A percentile compares a stretch with the other conserved stretches of the same genome.
phyloP scores from a whole-genome alignment of 1,284 basidiomycete genomes.

The Cerrena zonata region DNA sequence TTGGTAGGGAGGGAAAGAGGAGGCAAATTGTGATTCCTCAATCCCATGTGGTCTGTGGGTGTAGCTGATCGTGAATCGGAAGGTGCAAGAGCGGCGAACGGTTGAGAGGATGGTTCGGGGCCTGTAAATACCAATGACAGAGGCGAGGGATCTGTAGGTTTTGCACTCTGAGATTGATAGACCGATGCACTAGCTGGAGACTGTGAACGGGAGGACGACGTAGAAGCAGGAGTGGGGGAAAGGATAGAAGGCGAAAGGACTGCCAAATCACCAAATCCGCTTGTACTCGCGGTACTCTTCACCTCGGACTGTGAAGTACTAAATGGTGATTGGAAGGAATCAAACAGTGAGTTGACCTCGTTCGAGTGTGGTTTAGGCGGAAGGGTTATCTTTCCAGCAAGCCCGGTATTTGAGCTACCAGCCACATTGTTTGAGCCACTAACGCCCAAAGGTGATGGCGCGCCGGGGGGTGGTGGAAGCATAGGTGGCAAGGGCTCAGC shows the following conservation, averaged over 20 bases:
- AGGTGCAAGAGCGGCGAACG: conserved; percentile 14
- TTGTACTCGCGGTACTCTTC: neutral
- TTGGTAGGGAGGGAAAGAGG: neutral
- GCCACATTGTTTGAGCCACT: conserved; percentile 9
- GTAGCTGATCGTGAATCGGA: conserved; percentile 14
- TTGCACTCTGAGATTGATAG: neutral
- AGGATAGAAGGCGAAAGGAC: neutral
- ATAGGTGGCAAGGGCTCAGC: conserved; percentile 41
- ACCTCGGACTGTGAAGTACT: neutral
- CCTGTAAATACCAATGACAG: neutral
- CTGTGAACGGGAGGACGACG: conserved; percentile 3
- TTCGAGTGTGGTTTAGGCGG: conserved; percentile 5
- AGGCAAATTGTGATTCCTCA: conserved; percentile 1
- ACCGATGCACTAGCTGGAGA: neutral
- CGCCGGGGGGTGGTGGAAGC: conserved; percentile 35
- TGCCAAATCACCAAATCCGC: neutral
- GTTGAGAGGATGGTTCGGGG: conserved; percentile 1
- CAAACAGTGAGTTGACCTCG: conserved; percentile 13
- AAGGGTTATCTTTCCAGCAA: neutral
- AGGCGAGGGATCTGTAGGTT: conserved; percentile 9
- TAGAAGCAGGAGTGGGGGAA: neutral
- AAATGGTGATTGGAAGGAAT: conserved; percentile 1
- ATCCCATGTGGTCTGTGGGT: conserved; percentile 2
- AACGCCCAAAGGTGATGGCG: conserved; percentile 13
- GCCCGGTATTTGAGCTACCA: neutral